Conservation (phyloP, 1,139 yeast genomes). For the Candida sp. region DNA sequence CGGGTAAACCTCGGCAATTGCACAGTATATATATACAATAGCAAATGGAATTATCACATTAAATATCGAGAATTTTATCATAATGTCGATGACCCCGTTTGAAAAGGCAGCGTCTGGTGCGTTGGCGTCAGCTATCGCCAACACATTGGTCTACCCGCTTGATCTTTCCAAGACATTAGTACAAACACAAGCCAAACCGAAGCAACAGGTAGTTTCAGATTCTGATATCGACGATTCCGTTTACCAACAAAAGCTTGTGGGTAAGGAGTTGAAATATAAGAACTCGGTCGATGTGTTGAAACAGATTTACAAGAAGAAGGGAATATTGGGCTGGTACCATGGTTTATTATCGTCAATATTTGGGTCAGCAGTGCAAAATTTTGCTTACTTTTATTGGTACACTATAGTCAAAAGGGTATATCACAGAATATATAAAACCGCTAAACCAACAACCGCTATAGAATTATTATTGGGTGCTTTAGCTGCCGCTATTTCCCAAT, state of each 20-base stretch:
- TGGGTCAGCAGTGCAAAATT: constrained; percentile 78
- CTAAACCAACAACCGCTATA: constrained; percentile 53
- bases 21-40: background rate
- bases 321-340: constrained; percentile 70
- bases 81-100: constrained; percentile 46
- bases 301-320: constrained; percentile 56
- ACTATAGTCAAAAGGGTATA: constrained; percentile 66
- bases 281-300: constrained; percentile 61
- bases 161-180: constrained; percentile 72
- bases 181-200: constrained; percentile 58
- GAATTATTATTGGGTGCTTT: constrained; percentile 79
- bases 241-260: constrained; percentile 14
- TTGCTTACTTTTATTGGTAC: constrained; percentile 87
- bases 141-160: constrained; percentile 73
- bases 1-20: background rate
- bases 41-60: background rate
- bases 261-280: constrained; percentile 42
- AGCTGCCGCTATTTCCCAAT: constrained; percentile 83
- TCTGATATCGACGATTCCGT: constrained; percentile 23
- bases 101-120: constrained; percentile 88
- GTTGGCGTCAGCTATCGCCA: constrained; percentile 79
- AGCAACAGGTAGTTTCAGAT: constrained; percentile 7
- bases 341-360: constrained; percentile 70
- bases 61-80: background rate
- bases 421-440: constrained; percentile 37